A percentile compares a stretch with the other conserved stretches of the same genome.
phyloP scores from a whole-genome alignment of 177 flowering plant species.

The Tripterygium wilfordii region DNA sequence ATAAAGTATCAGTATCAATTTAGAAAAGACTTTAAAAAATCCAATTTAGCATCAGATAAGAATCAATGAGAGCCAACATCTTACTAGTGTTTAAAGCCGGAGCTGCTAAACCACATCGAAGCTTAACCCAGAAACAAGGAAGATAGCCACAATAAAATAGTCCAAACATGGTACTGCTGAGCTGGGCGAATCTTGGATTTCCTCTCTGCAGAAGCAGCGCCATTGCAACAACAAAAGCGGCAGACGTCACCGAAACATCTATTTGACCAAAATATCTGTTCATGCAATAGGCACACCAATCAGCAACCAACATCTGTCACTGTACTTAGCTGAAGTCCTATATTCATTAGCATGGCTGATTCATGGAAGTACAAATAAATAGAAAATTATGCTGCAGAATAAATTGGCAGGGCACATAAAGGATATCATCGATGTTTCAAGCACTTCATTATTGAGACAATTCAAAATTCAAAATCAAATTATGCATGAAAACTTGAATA shows the following conservation, averaged over 20 bases:
- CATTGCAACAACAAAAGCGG: constrained; percentile 81
- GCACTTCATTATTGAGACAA: too few species aligned
- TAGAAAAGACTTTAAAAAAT: neutral
- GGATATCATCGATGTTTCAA: too few species aligned
- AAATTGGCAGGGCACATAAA: too few species aligned
- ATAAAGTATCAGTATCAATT: too few species aligned
- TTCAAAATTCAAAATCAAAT: too few species aligned
- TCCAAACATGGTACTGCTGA: constrained; percentile 92
- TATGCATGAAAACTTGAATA: too few species aligned
- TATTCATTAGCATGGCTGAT: too few species aligned
- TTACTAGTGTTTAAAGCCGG: constrained; percentile 86
- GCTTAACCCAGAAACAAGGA: constrained; percentile 98
- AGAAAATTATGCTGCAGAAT: too few species aligned
- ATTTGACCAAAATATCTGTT: constrained; percentile 83
- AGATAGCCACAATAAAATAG: constrained; percentile 94
- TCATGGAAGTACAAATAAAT: too few species aligned
- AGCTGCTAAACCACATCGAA: constrained; percentile 75
- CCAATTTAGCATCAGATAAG: neutral
- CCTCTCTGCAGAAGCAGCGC: constrained; percentile 87
- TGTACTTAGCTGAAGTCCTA: too few species aligned
- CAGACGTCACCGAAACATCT: constrained; percentile 80
- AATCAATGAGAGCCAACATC: constrained; percentile 8
- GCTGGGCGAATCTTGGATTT: constrained; percentile 92
- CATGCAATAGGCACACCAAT: constrained; percentile 12
- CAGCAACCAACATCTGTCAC: constrained; percentile 16